phyloP scores from a whole-genome alignment of 1,284 basidiomycete species.

The Phenoliferia sp. region DNA sequence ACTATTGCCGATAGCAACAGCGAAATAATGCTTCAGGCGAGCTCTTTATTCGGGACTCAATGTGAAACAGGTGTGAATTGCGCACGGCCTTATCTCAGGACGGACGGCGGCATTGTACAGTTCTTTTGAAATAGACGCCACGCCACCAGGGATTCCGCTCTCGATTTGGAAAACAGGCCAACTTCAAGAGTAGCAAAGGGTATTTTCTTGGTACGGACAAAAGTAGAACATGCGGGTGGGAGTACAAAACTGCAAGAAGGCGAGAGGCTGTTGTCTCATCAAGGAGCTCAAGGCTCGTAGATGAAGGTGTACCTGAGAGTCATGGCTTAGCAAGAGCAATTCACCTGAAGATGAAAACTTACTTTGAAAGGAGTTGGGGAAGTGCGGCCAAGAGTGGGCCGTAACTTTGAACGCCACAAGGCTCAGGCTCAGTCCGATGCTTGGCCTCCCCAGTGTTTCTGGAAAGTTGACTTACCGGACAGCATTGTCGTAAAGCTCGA shows the following conservation, averaged over 20 bases:
- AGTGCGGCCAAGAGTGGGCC: constrained; percentile 91
- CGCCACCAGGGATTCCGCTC: too few relatives aligned
- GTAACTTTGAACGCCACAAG: constrained; percentile 53
- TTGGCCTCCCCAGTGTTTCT: too few relatives aligned
- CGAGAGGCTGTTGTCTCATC: neutral
- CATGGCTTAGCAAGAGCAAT: constrained; percentile 41
- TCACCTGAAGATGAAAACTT: constrained; percentile 19
- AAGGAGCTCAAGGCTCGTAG: constrained; percentile 7
- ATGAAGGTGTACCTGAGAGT: constrained; percentile 58
- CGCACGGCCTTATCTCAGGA: neutral
- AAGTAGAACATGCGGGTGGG: neutral
- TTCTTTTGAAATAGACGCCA: too few relatives aligned
- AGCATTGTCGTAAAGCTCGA: constrained; percentile 95
- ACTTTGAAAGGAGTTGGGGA: constrained; percentile 87
- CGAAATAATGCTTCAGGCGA: too few relatives aligned
- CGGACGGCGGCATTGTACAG: too few relatives aligned
- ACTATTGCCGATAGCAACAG: too few relatives aligned
- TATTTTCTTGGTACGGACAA: too few relatives aligned
- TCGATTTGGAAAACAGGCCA: too few relatives aligned
- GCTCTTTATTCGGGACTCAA: too few relatives aligned
- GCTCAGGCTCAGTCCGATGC: too few relatives aligned
- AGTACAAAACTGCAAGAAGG: neutral
- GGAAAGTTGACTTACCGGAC: constrained; percentile 56
- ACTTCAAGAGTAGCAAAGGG: too few relatives aligned
- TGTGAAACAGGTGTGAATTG: too few relatives aligned